A percentile compares a stretch with the other conserved stretches of the same genome.
Evolutionary conservation across 78 protist species (phyloP).

Genomic region (Dictyostelium capitatum): DNA sequence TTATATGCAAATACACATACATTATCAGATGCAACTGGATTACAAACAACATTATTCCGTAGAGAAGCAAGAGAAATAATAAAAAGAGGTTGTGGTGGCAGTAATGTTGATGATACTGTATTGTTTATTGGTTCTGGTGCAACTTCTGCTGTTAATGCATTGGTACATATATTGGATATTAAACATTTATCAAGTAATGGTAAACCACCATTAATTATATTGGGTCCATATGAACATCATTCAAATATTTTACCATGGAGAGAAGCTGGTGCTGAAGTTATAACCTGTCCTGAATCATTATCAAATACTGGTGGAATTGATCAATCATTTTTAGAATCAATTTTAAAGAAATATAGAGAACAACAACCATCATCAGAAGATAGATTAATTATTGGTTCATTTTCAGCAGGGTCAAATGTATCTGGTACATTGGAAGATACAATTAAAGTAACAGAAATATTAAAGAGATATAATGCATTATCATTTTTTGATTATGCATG

Average conservation of each 20-base stretch:
- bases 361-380: neutral
- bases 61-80: slow-evolving; percentile 88
- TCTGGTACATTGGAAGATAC: slow-evolving; percentile 91
- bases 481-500: slow-evolving; percentile 94
- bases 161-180: slow-evolving; percentile 59
- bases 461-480: slow-evolving; percentile 88
- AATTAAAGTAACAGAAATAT: slow-evolving; percentile 59
- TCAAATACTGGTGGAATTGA: slow-evolving; percentile 53
- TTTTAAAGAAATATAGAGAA: slow-evolving; percentile 13
- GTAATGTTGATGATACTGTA: slow-evolving; percentile 72
- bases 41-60: slow-evolving; percentile 85
- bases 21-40: slow-evolving; percentile 85
- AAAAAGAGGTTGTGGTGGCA: slow-evolving; percentile 13
- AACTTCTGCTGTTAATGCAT: slow-evolving; percentile 81
- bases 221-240: slow-evolving; percentile 96
- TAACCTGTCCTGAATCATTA: slow-evolving; percentile 16
- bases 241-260: slow-evolving; percentile 96
- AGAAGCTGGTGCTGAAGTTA: slow-evolving; percentile 81
- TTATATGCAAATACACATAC: slow-evolving; percentile 96
- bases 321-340: slow-evolving; percentile 45
- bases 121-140: slow-evolving; percentile 89
- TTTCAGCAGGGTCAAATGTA: slow-evolving; percentile 94
- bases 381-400: slow-evolving; percentile 86
- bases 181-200: neutral
- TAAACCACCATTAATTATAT: slow-evolving; percentile 68